These are phyloP conservation scores for Sinapis alba DNA, from an alignment of 441 rosid genomes.

Conservation along the genomic window DNA sequence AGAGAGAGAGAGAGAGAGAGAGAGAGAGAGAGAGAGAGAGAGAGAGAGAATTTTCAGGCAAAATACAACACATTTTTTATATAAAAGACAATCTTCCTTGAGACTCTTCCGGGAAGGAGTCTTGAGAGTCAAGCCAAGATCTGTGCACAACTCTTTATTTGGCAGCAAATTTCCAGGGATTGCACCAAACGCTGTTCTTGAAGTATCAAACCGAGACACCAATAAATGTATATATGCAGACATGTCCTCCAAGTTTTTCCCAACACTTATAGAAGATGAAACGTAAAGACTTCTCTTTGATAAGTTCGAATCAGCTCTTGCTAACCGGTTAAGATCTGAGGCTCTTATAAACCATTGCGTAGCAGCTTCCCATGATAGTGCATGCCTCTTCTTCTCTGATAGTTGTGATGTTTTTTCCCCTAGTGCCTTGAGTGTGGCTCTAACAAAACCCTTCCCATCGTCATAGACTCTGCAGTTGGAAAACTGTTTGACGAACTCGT, in stretches of 20 bases:
- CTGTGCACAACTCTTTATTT: conserved; percentile 74
- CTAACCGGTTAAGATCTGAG: conserved; percentile 51
- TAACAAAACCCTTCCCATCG: conserved; percentile 56
- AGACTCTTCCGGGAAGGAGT: conserved; percentile 31
- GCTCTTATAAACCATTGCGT: conserved; percentile 74
- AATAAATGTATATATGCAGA: conserved; percentile 75
- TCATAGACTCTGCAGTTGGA: conserved; percentile 71
- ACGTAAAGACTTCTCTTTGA: conserved; percentile 46
- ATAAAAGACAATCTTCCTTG: conserved; percentile 20
- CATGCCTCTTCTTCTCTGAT: conserved; percentile 66
- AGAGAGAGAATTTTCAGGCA: not conserved
- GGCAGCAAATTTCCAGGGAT: conserved; percentile 86
- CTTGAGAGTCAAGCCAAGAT: conserved; percentile 65
- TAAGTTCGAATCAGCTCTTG: conserved; percentile 31
- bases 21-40: no score
- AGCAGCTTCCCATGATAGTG: conserved; percentile 94
- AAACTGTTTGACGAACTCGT: conserved; percentile 93
- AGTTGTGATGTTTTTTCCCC: conserved; percentile 65
- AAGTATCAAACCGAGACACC: conserved; percentile 73
- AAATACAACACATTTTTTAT: not conserved
- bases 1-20: no score
- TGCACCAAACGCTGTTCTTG: conserved; percentile 89
- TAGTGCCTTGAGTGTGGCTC: conserved; percentile 60
- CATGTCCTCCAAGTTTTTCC: conserved; percentile 61
- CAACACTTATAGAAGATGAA: conserved; percentile 54